phyloP scores from a whole-genome alignment of 2,329 filamentous ascomycete species.

The Pseudogymnoascus pannorum region DNA sequence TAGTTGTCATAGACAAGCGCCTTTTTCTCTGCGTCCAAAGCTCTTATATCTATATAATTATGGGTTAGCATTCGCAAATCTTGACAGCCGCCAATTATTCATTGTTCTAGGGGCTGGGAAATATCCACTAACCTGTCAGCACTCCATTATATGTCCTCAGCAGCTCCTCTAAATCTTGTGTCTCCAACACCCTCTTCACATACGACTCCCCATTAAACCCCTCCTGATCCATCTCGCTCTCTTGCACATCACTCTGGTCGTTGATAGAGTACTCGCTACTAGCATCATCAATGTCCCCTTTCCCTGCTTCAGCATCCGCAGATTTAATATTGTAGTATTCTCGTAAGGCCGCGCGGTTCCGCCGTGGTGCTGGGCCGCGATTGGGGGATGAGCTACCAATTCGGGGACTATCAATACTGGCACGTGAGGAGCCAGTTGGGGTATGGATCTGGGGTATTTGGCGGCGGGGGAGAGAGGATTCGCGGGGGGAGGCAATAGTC shows the following conservation, averaged over 20 bases:
- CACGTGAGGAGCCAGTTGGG: slow-evolving; percentile 67
- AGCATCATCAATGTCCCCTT: slow-evolving; percentile 24
- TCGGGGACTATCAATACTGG: slow-evolving; percentile 56
- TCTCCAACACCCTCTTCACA: slow-evolving; percentile 53
- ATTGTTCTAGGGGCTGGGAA: neutral
- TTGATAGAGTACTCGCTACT: slow-evolving; percentile 33
- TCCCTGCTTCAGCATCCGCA: slow-evolving; percentile 26
- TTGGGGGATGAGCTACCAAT: slow-evolving; percentile 43
- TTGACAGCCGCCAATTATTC: neutral
- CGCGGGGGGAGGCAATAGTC: slow-evolving; percentile 57
- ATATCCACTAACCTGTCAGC: slow-evolving; percentile 43
- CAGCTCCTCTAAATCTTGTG: slow-evolving; percentile 59
- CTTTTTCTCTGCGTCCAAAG: slow-evolving; percentile 92
- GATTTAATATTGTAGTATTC: slow-evolving; percentile 85
- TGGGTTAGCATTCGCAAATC: neutral
- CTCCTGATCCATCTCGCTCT: slow-evolving; percentile 65
- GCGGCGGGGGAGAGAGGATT: slow-evolving; percentile 49
- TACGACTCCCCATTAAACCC: slow-evolving; percentile 68
- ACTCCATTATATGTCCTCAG: slow-evolving; percentile 64
- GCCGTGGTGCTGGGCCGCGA: slow-evolving; percentile 25
- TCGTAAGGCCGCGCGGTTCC: slow-evolving; percentile 76
- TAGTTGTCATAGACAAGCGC: slow-evolving; percentile 98
- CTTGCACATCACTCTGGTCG: slow-evolving; percentile 45
- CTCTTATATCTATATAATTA: slow-evolving; percentile 60
- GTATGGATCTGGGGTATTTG: slow-evolving; percentile 51